Evolutionary conservation across 2,329 filamentous ascomycete species (phyloP).

Genomic region (Chlorencoelia australis): DNA sequence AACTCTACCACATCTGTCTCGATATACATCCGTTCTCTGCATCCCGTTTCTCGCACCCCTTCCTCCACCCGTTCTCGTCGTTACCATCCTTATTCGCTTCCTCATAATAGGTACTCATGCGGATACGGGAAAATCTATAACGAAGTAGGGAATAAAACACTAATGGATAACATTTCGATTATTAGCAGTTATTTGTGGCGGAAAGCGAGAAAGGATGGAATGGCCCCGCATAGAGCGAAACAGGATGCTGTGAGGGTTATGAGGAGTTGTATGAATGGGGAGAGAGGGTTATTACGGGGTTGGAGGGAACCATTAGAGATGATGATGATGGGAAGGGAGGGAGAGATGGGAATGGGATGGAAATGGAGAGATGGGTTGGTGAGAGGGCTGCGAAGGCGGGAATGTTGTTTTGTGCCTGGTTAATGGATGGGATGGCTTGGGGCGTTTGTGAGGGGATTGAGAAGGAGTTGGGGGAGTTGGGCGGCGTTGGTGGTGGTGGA

Average conservation of each 20-base stretch:
- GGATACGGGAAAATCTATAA: slow-evolving; percentile 1
- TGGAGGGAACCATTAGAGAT: slow-evolving; percentile 6
- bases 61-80: slow-evolving; percentile 1
- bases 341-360: background rate
- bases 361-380: no score
- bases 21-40: slow-evolving; percentile 8
- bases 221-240: slow-evolving; percentile 16
- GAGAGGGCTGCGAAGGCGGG: slow-evolving; percentile 8
- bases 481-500: background rate
- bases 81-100: slow-evolving; percentile 6
- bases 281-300: slow-evolving; percentile 8
- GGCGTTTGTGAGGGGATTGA: slow-evolving; percentile 5
- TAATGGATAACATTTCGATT: slow-evolving; percentile 18
- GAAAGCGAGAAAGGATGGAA: slow-evolving; percentile 13
- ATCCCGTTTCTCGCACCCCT: background rate
- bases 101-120: background rate
- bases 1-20: slow-evolving; percentile 15
- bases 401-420: slow-evolving; percentile 11
- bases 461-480: slow-evolving; percentile 9
- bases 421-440: slow-evolving; percentile 9
- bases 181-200: slow-evolving; percentile 17
- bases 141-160: slow-evolving; percentile 2
- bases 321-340: background rate
- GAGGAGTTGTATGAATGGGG: slow-evolving; percentile 16
- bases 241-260: slow-evolving; percentile 11